Percentiles rank a stretch among this genome's conserved stretches.
Conservation (phyloP, 2,329 filamentous ascomycete genomes). For the Fusarium bulbicola region DNA sequence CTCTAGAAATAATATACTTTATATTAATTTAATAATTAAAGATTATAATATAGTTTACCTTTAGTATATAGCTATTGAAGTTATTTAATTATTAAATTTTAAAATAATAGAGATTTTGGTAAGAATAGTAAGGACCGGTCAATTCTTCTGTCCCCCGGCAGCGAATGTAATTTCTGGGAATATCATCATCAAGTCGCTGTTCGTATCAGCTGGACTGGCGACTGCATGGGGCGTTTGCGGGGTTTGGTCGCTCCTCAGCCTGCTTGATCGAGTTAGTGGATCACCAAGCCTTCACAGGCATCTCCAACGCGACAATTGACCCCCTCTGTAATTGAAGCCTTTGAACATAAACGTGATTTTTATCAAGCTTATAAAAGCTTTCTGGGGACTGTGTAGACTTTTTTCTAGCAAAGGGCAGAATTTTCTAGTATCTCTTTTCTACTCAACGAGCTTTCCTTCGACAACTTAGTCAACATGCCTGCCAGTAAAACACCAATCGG, state of each 20-base stretch:
- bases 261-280: not conserved
- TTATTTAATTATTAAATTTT: no score
- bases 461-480: not conserved
- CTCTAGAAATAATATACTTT: no score
- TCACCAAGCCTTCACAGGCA: not conserved
- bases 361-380: not conserved
- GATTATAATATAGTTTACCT: no score
- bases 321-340: not conserved
- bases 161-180: not conserved
- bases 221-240: not conserved
- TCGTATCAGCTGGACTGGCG: not conserved
- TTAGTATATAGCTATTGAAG: no score
- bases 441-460: not conserved
- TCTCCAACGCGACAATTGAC: no score
- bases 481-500: not conserved
- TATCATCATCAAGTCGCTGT: no score
- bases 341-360: not conserved
- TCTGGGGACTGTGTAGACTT: rapidly evolving
- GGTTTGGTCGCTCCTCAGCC: not conserved
- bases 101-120: no score
- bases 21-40: no score
- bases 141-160: no score
- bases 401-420: no score
- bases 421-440: not conserved
- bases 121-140: no score